These are phyloP conservation scores for Pestalotiopsis sp. DNA, from an alignment of 2,329 filamentous ascomycete species.

Conservation along the genomic window DNA sequence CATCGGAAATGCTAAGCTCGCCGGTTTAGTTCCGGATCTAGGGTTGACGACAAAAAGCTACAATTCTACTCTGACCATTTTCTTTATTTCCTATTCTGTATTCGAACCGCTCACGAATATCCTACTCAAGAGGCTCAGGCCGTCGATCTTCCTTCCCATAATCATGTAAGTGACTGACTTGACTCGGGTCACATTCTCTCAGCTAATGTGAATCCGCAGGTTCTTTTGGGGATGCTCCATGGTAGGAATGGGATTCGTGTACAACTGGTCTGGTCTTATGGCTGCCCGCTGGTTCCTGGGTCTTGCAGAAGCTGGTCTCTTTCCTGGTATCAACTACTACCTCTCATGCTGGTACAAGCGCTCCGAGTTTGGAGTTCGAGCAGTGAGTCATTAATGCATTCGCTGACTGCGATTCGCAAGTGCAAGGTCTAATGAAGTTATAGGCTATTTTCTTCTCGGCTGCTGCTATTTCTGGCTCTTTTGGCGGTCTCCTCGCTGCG, in stretches of 20 bases:
- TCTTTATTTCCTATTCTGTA: constrained; percentile 82
- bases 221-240: constrained; percentile 67
- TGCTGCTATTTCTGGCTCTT: constrained; percentile 76
- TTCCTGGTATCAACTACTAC: constrained; percentile 78
- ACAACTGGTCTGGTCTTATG: constrained; percentile 64
- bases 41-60: constrained; percentile 64
- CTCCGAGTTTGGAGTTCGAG: constrained; percentile 76
- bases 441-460: constrained; percentile 79
- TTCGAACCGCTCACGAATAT: constrained; percentile 80
- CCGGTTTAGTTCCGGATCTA: constrained; percentile 55
- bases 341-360: constrained; percentile 83
- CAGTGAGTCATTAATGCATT: constrained; percentile 35
- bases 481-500: constrained; percentile 72
- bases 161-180: constrained; percentile 65
- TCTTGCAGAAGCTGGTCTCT: constrained; percentile 72
- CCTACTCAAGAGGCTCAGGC: constrained; percentile 72
- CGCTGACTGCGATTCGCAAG: background rate
- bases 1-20: constrained; percentile 68
- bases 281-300: constrained; percentile 72
- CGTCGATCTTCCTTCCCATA: constrained; percentile 75
- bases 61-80: constrained; percentile 76
- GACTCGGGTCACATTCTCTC: background rate
- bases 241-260: constrained; percentile 68
- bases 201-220: constrained; percentile 32
- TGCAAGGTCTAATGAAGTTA: background rate